Base-by-base conservation (phyloP, 192 early-diverging fungal species). In the Backusella liffmaniae region DNA sequence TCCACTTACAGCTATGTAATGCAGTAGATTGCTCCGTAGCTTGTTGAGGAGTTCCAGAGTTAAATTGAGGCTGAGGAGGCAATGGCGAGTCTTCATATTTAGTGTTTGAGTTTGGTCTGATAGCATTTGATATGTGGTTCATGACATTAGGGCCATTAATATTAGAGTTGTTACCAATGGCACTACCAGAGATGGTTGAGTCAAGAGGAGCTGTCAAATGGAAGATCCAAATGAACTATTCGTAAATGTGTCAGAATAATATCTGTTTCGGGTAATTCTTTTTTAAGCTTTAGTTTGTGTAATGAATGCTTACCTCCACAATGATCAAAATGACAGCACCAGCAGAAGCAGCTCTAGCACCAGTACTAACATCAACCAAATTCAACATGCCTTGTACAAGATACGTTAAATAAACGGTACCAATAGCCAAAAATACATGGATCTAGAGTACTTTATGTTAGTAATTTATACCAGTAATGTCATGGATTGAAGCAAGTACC, bases 191-290 rank as follows among this genome's bases (percentile, higher is more conserved):
- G 73, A 79, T 37, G 6, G 16, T 81, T 2, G 92, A 91, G 8
- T 87, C 88, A 8, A 89, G 86, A 35, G 86, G 87, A 73, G 88
- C 82, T 65, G 90, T 91, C 72, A 93, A 87, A 53, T 85, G 81
- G 49, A 91, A 77, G 49, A 92, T 81, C 92, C 90, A 94, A 53
- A 91, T 82, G 74, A 92, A 89, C 80, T 84, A 79, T 42, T 21
- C 4, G 18, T 37, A 53, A 68, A 23, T 37, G 13, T 21, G 62
- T 26, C 15, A n/a, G 34, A n/a, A 16, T 67, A 67, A 67, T 23
- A 72, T 26, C 34, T 72, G 59, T 16, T 30, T 26, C 41, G 26
- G 37, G 15, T 34, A 36, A 6, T 37, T 32, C 26, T 42, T 62
- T 62, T 62, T 62, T 65, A 39, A 39, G 37, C 37, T 1, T 32